phyloP scores from a whole-genome alignment of 2,329 filamentous ascomycete species.

The Nemania sp. region DNA sequence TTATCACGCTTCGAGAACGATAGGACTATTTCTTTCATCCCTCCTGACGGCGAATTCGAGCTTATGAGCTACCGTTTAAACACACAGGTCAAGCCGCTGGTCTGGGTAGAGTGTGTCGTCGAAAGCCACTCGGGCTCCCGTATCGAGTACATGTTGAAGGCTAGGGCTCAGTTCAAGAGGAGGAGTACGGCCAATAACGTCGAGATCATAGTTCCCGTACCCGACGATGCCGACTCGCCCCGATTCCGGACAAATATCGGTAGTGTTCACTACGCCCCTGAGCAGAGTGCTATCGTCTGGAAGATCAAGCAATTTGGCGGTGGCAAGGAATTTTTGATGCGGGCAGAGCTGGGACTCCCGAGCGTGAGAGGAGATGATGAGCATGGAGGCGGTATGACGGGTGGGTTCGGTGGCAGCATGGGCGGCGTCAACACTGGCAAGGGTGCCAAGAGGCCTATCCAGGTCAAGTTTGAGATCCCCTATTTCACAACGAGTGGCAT shows the following conservation, averaged over 20 bases:
- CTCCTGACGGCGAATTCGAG: slow-evolving; percentile 97
- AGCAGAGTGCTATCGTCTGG: slow-evolving; percentile 97
- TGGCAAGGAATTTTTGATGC: slow-evolving; percentile 98
- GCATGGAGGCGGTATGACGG: slow-evolving; percentile 95
- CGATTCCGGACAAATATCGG: slow-evolving; percentile 98
- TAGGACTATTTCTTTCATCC: slow-evolving; percentile 97
- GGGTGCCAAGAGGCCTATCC: slow-evolving; percentile 89
- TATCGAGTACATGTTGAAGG: slow-evolving; percentile 99
- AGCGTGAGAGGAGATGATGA: slow-evolving; percentile 95
- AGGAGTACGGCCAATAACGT: slow-evolving; percentile 98
- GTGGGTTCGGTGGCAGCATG: slow-evolving; percentile 96
- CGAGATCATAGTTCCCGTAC: slow-evolving; percentile 95
- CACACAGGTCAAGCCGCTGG: slow-evolving; percentile 96
- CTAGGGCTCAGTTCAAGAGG: slow-evolving; percentile 96
- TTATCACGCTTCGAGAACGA: slow-evolving; percentile 97
- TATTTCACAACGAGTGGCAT: slow-evolving; percentile 99
- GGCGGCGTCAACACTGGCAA: slow-evolving; percentile 84
- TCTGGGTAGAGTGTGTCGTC: slow-evolving; percentile 98
- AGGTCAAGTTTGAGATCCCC: slow-evolving; percentile 99
- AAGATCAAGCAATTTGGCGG: slow-evolving; percentile 99
- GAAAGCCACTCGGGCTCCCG: slow-evolving; percentile 93
- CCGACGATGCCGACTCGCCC: slow-evolving; percentile 94
- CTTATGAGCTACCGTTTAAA: slow-evolving; percentile 99
- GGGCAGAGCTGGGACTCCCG: slow-evolving; percentile 90
- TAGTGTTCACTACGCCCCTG: slow-evolving; percentile 94